These are phyloP conservation scores for Penicillium sp. DNA, from an alignment of 2,329 filamentous ascomycete species.

Conservation along the genomic window DNA sequence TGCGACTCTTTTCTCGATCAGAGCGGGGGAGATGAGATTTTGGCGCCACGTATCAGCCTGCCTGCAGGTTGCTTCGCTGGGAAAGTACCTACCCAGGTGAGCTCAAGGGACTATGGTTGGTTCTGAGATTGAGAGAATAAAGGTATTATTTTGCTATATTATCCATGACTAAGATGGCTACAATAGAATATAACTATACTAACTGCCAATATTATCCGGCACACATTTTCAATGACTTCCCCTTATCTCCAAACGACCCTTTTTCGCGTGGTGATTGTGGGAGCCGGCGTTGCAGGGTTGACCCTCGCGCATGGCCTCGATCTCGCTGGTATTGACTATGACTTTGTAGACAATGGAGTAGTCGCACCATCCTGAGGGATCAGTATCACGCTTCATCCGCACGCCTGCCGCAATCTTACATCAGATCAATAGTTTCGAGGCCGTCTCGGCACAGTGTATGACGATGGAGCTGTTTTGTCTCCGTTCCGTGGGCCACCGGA, in stretches of 20 bases:
- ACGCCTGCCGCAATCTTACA: constrained; percentile 9
- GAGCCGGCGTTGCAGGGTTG: constrained; percentile 6
- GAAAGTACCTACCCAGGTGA: too few species aligned
- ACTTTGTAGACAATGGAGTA: not conserved
- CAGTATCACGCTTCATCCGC: constrained; percentile 3
- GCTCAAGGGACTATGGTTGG: not conserved
- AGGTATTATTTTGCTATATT: not conserved
- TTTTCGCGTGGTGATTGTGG: constrained; percentile 1
- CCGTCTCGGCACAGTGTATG: constrained; percentile 8
- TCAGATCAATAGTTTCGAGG: constrained; percentile 12
- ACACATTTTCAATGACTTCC: not conserved
- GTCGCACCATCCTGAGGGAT: constrained; percentile 6
- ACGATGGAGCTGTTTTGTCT: constrained; percentile 5
- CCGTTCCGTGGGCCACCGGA: not conserved
- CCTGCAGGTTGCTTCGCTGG: too few species aligned
- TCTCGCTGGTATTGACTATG: not conserved
- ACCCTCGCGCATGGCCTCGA: not conserved
- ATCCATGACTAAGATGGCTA: not conserved
- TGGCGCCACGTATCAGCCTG: too few species aligned
- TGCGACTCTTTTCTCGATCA: too few species aligned
- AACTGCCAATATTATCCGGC: not conserved
- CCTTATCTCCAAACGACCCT: not conserved
- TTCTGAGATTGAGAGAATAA: not conserved
- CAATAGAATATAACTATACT: not conserved
- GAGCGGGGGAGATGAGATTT: too few species aligned